Conservation (phyloP, 768 basidiomycete genomes). For the Brasilioporus rufonigricans region DNA sequence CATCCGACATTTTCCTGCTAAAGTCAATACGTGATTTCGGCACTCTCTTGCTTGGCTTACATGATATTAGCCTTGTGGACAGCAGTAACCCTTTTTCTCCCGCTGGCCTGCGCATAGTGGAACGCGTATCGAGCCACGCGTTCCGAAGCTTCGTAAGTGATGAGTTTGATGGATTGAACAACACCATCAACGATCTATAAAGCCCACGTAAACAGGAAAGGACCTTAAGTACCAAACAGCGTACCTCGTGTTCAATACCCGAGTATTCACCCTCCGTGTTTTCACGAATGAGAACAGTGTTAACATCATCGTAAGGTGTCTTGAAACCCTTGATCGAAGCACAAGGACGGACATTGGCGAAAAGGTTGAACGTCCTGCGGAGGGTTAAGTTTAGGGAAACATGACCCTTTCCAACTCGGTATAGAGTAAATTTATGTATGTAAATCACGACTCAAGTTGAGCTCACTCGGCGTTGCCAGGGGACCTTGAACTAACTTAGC, state of each 20-base stretch:
- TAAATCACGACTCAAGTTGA: constrained; percentile 1
- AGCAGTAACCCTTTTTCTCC: constrained; percentile 90
- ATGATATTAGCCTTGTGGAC: constrained; percentile 99
- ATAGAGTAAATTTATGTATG: constrained; percentile 13
- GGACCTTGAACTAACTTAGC: constrained; percentile 56
- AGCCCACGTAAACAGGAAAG: constrained; percentile 11
- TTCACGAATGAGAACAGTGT: constrained; percentile 97
- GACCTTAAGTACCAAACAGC: constrained; percentile 10
- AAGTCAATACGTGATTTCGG: constrained; percentile 13
- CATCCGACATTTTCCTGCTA: constrained; percentile 98
- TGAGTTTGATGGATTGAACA: constrained; percentile 99
- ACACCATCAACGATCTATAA: constrained; percentile 91
- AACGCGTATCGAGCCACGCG: constrained; percentile 98
- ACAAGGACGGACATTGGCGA: constrained; percentile 98
- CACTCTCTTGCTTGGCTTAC: constrained; percentile 43
- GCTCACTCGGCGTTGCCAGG: constrained; percentile 93
- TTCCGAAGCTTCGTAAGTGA: constrained; percentile 98
- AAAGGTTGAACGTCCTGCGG: constrained; percentile 95
- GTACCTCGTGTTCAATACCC: constrained; percentile 97
- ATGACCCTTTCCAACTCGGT: constrained; percentile 93
- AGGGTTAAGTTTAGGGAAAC: constrained; percentile 97
- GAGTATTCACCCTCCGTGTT: constrained; percentile 99
- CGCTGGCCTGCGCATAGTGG: constrained; percentile 89
- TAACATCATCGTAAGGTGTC: constrained; percentile 97
- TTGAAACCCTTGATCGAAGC: constrained; percentile 95